Evolutionary conservation across 1,284 basidiomycete genomes (phyloP), one percentile per base, ranked within the genome.

Genomic region (Pterula multifida): DNA sequence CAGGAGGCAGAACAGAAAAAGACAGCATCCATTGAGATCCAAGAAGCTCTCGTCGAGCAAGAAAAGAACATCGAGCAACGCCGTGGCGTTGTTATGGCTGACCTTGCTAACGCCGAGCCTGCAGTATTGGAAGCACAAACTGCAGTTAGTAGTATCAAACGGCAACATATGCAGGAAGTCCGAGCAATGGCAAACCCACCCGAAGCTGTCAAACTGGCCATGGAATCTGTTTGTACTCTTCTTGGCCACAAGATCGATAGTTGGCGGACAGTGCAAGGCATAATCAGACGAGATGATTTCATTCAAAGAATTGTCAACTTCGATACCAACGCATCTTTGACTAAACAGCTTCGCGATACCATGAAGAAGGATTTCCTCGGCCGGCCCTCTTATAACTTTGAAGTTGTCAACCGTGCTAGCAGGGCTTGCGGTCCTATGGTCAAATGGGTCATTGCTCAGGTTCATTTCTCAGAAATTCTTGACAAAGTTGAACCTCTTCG

Each of bases 1-100:
- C 93, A 98, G 63, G 91, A 97, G 62, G 96, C 97, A 1, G 96
- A 99, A 63, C 89, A 93, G 61, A 96, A 98, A 78, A 98, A 98
- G 63, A 77, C 89, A 1, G 92, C 93, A 1, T 98, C 94, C 9
- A 92, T 98, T 54, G 80, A 95, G 65, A 95, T 99, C 45, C 94
- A 98, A 63, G 89, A 89, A 0, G 90, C 90, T 15, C 76, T 99
- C 39, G 89, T 88, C 13, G 80, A 90, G 60, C 94, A 98, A 65
- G 92, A 98, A 64, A 79, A 81, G 53, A 69, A 89, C 61, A 98
- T 98, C 54, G 82, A 87, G 54, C 81, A 96, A 63, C 86, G 94
- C 36, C 80, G 85, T 44, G 77, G 82, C 21, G 81, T 94, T 50
- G 96, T 98, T 61, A 90, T 93, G 79, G 85, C 84, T 25, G 95